Conservation (phyloP, 805 yeast genomes). For the Sugiyamaella boreocaroliniensis region DNA sequence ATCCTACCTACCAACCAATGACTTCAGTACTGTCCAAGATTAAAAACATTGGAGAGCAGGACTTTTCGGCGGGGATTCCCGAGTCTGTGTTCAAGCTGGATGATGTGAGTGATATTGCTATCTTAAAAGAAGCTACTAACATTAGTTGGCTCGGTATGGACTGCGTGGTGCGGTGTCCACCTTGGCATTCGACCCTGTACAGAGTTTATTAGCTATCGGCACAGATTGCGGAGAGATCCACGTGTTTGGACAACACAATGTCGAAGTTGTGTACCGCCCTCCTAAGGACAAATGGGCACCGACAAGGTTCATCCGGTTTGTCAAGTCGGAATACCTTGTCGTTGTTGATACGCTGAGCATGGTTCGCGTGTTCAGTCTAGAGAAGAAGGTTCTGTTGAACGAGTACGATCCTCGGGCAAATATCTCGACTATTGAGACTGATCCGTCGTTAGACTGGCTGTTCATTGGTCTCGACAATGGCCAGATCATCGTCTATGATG, state of each 20-base stretch:
- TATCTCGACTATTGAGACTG: slow-evolving; percentile 65
- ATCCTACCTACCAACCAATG: slow-evolving; percentile 8
- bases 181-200: slow-evolving; percentile 80
- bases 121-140: slow-evolving; percentile 4
- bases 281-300: slow-evolving; percentile 28
- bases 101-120: slow-evolving; percentile 21
- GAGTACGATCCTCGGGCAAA: slow-evolving; percentile 57
- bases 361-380: slow-evolving; percentile 64
- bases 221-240: slow-evolving; percentile 65
- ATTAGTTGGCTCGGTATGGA: slow-evolving; percentile 43
- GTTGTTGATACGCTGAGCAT: slow-evolving; percentile 58
- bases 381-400: slow-evolving; percentile 52
- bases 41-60: slow-evolving; percentile 23
- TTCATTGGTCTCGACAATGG: slow-evolving; percentile 78
- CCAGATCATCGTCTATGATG: slow-evolving; percentile 60
- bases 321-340: slow-evolving; percentile 75
- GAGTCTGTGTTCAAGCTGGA: slow-evolving; percentile 26
- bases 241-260: slow-evolving; percentile 78
- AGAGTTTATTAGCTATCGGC: slow-evolving; percentile 74
- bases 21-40: slow-evolving; percentile 19
- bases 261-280: slow-evolving; percentile 47
- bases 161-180: slow-evolving; percentile 58
- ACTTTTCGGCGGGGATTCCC: slow-evolving; percentile 28
- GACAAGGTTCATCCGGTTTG: slow-evolving; percentile 48
- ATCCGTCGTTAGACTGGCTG: slow-evolving; percentile 86